Conservation (phyloP, 495 filamentous ascomycete genomes). For the Aspergillus affinis region DNA sequence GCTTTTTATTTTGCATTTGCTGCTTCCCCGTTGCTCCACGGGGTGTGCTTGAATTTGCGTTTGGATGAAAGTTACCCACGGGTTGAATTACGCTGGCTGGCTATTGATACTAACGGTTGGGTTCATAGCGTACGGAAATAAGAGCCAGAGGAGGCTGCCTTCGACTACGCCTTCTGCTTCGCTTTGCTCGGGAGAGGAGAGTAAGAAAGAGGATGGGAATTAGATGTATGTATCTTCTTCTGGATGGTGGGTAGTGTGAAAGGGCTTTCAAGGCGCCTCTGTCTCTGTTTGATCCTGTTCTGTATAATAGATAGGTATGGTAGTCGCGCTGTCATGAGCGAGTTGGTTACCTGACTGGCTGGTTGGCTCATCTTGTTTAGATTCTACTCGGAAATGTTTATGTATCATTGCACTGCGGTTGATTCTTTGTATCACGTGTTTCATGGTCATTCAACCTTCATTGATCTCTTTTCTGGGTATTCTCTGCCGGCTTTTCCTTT, state of each 20-base stretch:
- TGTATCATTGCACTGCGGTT: no score
- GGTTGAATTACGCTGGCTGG: background rate
- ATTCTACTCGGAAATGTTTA: background rate
- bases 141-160: conserved; percentile 23
- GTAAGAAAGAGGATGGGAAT: background rate
- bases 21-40: no score
- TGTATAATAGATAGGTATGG: background rate
- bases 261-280: background rate
- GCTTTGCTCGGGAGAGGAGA: background rate
- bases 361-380: background rate
- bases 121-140: conserved; percentile 23
- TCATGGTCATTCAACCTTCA: no score
- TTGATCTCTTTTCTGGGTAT: no score
- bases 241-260: background rate
- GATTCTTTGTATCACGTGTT: no score
- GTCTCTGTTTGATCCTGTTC: background rate
- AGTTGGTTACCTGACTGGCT: no score
- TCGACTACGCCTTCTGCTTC: background rate
- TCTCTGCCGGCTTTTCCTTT: no score
- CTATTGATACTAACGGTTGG: conserved; percentile 3
- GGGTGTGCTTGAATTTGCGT: background rate
- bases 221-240: background rate
- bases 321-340: background rate
- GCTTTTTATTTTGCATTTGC: conserved; percentile 6
- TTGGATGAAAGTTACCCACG: no score